Percentiles rank a stretch among this genome's conserved stretches.
These are phyloP conservation scores for Lipomyces kockii DNA, from an alignment of 805 yeast species.

Conservation along the genomic window DNA sequence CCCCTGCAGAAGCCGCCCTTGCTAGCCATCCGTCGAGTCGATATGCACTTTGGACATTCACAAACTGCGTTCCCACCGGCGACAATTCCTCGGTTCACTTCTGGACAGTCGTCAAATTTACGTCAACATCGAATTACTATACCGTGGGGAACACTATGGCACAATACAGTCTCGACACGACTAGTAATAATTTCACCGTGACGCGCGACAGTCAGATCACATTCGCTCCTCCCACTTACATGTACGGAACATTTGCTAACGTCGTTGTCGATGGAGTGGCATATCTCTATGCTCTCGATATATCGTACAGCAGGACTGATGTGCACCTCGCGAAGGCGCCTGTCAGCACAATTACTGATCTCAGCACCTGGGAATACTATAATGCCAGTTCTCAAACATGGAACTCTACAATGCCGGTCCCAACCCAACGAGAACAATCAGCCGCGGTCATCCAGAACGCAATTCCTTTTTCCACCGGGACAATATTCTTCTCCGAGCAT, in stretches of 20 bases:
- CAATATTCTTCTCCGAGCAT: conserved; percentile 20
- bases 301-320: conserved; percentile 7
- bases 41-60: conserved; percentile 21
- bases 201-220: conserved; percentile 13
- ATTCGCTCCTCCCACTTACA: conserved; percentile 3
- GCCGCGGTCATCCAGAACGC: conserved; percentile 16
- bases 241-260: conserved; percentile 24
- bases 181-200: conserved; percentile 15
- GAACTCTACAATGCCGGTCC: conserved; percentile 11
- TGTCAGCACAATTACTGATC: conserved; percentile 4
- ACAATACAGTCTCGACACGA: conserved; percentile 6
- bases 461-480: conserved; percentile 15
- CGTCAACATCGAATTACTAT: not conserved
- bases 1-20: conserved; percentile 11
- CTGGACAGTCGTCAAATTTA: conserved; percentile 19
- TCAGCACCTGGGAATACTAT: conserved; percentile 15
- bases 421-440: conserved; percentile 12
- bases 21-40: not conserved
- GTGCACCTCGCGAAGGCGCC: conserved; percentile 23
- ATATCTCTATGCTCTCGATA: conserved; percentile 23
- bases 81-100: conserved; percentile 23
- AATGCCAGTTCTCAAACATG: conserved; percentile 14
- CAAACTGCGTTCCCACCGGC: conserved; percentile 24
- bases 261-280: conserved; percentile 22
- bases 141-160: conserved; percentile 17